These are phyloP conservation scores for Acacia confusa DNA, from an alignment of 306 rosid genomes.

Conservation along the genomic window DNA sequence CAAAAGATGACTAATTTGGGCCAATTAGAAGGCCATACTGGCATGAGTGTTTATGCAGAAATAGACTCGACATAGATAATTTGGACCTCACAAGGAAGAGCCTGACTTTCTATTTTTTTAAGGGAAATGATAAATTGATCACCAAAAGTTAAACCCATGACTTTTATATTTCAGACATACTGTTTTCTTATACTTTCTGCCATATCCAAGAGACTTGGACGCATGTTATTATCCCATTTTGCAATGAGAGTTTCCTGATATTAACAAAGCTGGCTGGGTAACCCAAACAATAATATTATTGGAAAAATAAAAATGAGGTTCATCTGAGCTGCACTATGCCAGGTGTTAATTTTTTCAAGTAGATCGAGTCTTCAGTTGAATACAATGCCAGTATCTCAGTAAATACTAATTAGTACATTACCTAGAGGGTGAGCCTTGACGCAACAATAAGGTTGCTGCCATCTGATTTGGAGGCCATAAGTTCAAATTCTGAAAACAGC, in stretches of 20 bases:
- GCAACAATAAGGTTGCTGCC: too few species aligned
- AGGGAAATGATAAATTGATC: too few species aligned
- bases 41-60: not conserved
- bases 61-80: not conserved
- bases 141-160: not conserved
- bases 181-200: not conserved
- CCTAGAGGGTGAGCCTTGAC: too few species aligned
- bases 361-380: not conserved
- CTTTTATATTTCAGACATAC: too few species aligned
- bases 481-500: too few species aligned
- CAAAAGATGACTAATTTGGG: constrained; percentile 1
- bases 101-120: not conserved
- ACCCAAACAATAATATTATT: not conserved
- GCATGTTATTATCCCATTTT: not conserved
- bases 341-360: not conserved
- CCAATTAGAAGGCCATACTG: constrained; percentile 12
- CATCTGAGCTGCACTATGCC: not conserved
- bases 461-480: too few species aligned
- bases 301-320: not conserved
- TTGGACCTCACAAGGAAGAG: not conserved
- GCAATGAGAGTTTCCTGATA: not conserved
- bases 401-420: not conserved
- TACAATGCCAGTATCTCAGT: not conserved
- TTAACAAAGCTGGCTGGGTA: not conserved
- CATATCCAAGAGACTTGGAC: not conserved